Base-by-base conservation (phyloP, 2,329 filamentous ascomycete species). In the Lojkania enalia region DNA sequence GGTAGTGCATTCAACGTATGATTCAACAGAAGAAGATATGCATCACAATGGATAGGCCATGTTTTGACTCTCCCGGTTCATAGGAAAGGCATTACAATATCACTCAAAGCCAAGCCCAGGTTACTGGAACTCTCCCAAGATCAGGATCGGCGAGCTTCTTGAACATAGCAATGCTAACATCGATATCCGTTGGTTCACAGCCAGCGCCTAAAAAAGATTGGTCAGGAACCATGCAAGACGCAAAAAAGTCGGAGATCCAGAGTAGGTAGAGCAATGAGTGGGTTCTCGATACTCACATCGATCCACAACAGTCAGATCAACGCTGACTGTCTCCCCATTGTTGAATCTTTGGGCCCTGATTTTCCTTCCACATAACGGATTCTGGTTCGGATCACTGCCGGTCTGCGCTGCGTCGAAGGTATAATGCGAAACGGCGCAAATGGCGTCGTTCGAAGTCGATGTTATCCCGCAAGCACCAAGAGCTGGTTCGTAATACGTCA, bases 401-500 rank as follows among this genome's bases (percentile, higher is more conserved):
- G 66, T 71, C 36, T 72, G 70, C 1, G 74, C 74, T 0, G 81
- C 76, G 63, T 90, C 86, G 60, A 82, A 92, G 3, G 87, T 62
- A n/a, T 77, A 60, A 57, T 85, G 80, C 2, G 84, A 85, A 0
- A 92, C 76, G 0, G 88, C 81, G 25, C 81, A 84, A 30, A 91
- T 80, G 44, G 77, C 61, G 44, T 90, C 84, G 5, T 64, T 68
- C 5, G 75, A 72, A 1, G 62, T 67, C 41, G 79, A 82, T 1
- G 70, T 75, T 21, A 78, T 67, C 4, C 87, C 88, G 62, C 88
- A 92, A 0, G 87, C 83, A 11, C 88, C 87, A 3, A 88, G 74
- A 0, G 68, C 80, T 0, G 85, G 80, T 14, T 74, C 71, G 65
- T 87, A 91, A 71, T 84, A 91, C 1, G 85, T 89, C 39, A 88